Base-by-base conservation (phyloP, 2,329 filamentous ascomycete genomes). In the Calonectria multiphialidica region DNA sequence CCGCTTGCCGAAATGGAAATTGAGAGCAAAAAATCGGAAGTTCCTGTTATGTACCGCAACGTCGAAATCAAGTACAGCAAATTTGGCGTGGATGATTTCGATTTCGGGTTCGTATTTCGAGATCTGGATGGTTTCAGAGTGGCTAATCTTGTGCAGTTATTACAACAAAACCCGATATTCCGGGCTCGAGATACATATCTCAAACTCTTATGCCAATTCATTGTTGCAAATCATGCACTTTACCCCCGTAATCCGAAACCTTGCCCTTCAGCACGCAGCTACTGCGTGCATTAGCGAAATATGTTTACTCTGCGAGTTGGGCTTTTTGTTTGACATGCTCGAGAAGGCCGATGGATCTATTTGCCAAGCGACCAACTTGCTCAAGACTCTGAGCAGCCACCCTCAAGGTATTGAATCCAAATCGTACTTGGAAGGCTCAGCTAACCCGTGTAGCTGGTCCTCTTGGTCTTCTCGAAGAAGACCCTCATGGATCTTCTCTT, bases 11-110 rank as follows among this genome's bases (percentile, higher is more conserved):
- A 93, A 44, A 86, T 91, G 68, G 92, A 93, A 67, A 87, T 96
- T 4, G 93, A 94, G 73, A 93, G 93, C 75, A 90, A 93, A 68
- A 94, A 95, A 75, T 91, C 93, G 47, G 95, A 98, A 69, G 93
- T 97, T 5, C 94, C 96, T 25, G 90, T 94, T 10, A 95, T 97
- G 86, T 99, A 99, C 83, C 93, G 94, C 75, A 96, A 95, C 79
- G 94, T 98, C 13, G 96, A 98, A 83, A 99, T 99, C 85, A 98
- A 98, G 82, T 99, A 98, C 86, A 98, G 96, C 88, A 97, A 95
- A 81, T 99, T 98, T 83, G 97, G 97, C 23, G 95, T 99, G n/a
- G 96, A 98, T 80, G 97, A 99, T 83, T 99, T 99, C 82, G 97
- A 99, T 83, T 99, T 99, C 84, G 93, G 94, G 92, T 95, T 13